Base-by-base conservation (phyloP, 2,329 filamentous ascomycete genomes). In the Cytospora schulzeri region DNA sequence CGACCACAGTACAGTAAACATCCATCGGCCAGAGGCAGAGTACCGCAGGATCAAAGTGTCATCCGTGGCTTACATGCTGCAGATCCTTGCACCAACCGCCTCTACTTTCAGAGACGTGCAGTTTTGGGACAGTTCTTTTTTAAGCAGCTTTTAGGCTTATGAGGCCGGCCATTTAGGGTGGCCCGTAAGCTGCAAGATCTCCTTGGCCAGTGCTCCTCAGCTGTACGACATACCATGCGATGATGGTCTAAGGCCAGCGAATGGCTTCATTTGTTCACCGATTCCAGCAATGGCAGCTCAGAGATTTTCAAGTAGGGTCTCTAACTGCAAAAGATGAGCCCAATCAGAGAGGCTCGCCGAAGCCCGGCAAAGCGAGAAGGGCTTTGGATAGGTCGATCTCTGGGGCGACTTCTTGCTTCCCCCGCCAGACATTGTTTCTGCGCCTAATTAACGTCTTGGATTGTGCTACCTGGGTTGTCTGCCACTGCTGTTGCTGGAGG, bases 401-500 rank as follows among this genome's bases (percentile, higher is more conserved):
- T 33, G 55, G 8, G 35, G 50, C 41, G 54, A 60, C 50, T 41
- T 57, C 56, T 33, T 57, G 51, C 52, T 63, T 60, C 45, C 55
- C 45, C 52, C 52, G 56, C 57, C 60, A 66, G 60, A 60, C 60
- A 64, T 33, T 66, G 64, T 64, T 64, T 66, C 45, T 66, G 53
- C 53, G 53, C 51, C 64, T 57, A 52, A 50, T 58, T 26, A 66
- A 50, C 64, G 61, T 64, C 57, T 64, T 58, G 61, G 61, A 50
- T 54, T 63, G 64, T 66, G 57, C 57, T 54, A 61, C 57, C 57
- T 17, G 31, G n/a, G 38, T 29, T 48, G 38, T 38, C 38, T 63
- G 52, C 48, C 41, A 53, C 29, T 58, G 45, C 64, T 60, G 50
- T 31, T 28, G 15, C 48, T 31, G 53, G 55, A 63, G 59, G 63